A percentile compares a stretch with the other conserved stretches of the same genome.
phyloP scores from a whole-genome alignment of 148 eudicot genomes.

The Rhododendron williamsianum region DNA sequence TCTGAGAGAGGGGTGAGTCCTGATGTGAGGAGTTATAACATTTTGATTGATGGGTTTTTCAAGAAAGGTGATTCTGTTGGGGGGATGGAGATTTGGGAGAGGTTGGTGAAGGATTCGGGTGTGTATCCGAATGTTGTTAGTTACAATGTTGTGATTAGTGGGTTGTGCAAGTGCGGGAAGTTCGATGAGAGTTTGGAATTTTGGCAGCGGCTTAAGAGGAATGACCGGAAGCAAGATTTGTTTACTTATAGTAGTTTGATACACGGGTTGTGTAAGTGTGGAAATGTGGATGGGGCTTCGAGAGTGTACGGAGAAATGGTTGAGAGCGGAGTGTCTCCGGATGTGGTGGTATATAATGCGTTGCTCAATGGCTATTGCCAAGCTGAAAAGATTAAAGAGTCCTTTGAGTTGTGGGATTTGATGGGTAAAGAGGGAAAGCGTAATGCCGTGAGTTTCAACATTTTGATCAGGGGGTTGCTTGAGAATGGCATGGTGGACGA shows the following conservation, averaged over 20 bases:
- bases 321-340: slow-evolving; percentile 48
- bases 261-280: slow-evolving; percentile 59
- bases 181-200: slow-evolving; percentile 42
- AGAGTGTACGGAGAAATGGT: slow-evolving; percentile 50
- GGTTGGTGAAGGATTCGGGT: slow-evolving; percentile 34
- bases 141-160: slow-evolving; percentile 73
- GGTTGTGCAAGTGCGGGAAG: slow-evolving; percentile 63
- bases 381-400: slow-evolving; percentile 40
- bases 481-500: slow-evolving; percentile 53
- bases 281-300: slow-evolving; percentile 54
- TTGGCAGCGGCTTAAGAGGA: slow-evolving; percentile 60
- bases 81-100: slow-evolving; percentile 53
- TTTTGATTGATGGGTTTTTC: slow-evolving; percentile 76
- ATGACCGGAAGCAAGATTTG: slow-evolving; percentile 53
- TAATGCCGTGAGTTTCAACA: slow-evolving; percentile 57
- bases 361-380: slow-evolving; percentile 71
- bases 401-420: slow-evolving; percentile 55
- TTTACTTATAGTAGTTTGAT: slow-evolving; percentile 73
- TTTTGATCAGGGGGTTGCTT: slow-evolving; percentile 58
- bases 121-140: slow-evolving; percentile 64
- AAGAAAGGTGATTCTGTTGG: slow-evolving; percentile 35
- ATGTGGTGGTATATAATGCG: slow-evolving; percentile 54
- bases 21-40: slow-evolving; percentile 67
- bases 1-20: slow-evolving; percentile 48
- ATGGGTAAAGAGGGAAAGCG: slow-evolving; percentile 50